Evolutionary conservation across 768 basidiomycete species (phyloP), one percentile per base, ranked within the genome.

Genomic region (Calocera viscosa): DNA sequence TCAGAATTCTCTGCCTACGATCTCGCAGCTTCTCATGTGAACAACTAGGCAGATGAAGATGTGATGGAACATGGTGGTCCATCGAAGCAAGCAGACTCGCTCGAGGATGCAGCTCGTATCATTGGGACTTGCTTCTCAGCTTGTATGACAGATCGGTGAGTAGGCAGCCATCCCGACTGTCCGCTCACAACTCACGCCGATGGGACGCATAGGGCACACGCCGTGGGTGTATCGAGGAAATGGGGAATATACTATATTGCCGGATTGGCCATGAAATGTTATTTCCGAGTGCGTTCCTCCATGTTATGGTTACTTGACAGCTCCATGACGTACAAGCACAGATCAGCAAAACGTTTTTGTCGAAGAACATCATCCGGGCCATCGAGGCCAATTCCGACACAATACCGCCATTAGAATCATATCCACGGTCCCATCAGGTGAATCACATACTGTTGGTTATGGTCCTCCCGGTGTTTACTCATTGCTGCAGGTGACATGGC

Each of bases 191-290:
- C 24, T 66, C 64, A 2, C n/a, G 17, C 16, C 2, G 35, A 70
- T n/a, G n/a, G 33, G 72, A 35, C 64, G 38, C 69, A 19, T 49
- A 88, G 89, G 69, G 83, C 79, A 39, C 88, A 88, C n/a, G 83
- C 86, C 19, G 77, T 85, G 63, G 80, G 84, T 32, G 82, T 90
- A 75, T 88, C 89, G 40, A 79, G 92, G 72, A 90, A 90, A 78
- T 89, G 93, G 92, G 87, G 93, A 0, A 83, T 94, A 1, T 98
- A 98, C 77, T 91, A 93, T 72, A 84, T 96, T 16, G 94, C 94
- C 0, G 89, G 88, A 17, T 79, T 95, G 64, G 87, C 94, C 66
- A 78, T 99, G 75, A 98, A 98, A 76, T 89, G 86, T 63, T 98
- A 98, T 78, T 97, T 98, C 81, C 86, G 87, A 71, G 94, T 86